These are phyloP conservation scores for Cornus controversa DNA, from an alignment of 148 eudicot species.

Conservation along the genomic window DNA sequence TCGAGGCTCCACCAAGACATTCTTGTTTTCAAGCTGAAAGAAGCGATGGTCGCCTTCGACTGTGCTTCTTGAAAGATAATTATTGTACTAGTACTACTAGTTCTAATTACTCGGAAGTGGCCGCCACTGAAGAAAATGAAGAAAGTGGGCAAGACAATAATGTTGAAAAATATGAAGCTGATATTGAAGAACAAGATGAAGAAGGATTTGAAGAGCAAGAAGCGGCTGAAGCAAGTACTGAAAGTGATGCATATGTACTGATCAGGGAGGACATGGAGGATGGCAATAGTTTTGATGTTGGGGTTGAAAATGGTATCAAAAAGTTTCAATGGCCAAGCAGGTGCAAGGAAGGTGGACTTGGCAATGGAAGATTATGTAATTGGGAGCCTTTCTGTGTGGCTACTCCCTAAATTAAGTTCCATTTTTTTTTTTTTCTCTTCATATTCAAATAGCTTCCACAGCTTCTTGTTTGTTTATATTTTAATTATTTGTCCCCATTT, in stretches of 20 bases:
- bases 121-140: background rate
- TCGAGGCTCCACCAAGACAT: no score
- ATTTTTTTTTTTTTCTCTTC: background rate
- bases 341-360: constrained; percentile 70
- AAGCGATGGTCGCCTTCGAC: constrained; percentile 36
- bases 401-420: constrained; percentile 25
- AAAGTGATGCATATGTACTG: no score
- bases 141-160: constrained; percentile 2
- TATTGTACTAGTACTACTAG: background rate
- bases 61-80: constrained; percentile 29
- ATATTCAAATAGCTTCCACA: background rate
- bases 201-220: constrained; percentile 5
- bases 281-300: constrained; percentile 26
- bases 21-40: no score
- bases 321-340: constrained; percentile 50
- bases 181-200: constrained; percentile 5
- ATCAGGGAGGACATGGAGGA: constrained; percentile 29
- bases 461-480: background rate
- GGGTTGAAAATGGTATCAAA: constrained; percentile 42
- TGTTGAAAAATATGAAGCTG: constrained; percentile 8
- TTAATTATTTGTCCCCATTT: background rate
- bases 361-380: constrained; percentile 45
- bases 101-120: background rate
- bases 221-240: constrained; percentile 10
- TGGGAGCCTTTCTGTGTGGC: constrained; percentile 81